These are phyloP conservation scores for Sugiyamaella pinicola DNA, from an alignment of 1,139 yeast genomes.

Conservation along the genomic window DNA sequence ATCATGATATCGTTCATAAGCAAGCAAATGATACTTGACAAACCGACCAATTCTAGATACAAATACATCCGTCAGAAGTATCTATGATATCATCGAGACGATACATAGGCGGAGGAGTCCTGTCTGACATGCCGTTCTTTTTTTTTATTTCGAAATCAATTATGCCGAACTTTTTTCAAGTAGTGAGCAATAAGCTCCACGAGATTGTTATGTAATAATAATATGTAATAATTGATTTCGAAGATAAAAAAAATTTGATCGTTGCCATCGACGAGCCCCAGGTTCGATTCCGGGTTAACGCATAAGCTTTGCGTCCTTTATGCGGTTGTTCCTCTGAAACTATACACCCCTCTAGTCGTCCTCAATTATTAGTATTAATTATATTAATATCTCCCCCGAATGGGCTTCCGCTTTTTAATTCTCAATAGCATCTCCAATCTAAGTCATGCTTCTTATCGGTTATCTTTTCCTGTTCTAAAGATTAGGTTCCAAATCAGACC, in stretches of 20 bases:
- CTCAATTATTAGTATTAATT: no score
- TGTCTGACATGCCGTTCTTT: no score
- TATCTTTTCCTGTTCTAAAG: no score
- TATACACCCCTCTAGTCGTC: no score
- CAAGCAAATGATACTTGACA: not conserved
- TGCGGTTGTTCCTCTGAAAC: no score
- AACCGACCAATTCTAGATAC: not conserved
- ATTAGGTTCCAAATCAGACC: no score
- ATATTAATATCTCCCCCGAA: no score
- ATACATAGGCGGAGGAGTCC: not conserved
- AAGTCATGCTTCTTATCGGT: no score
- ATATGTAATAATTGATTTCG: not conserved
- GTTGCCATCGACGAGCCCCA: constrained; percentile 12
- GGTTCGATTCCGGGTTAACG: constrained; percentile 11
- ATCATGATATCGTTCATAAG: not conserved
- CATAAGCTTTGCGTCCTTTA: no score
- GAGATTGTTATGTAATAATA: not conserved
- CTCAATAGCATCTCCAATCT: no score
- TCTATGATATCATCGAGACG: not conserved
- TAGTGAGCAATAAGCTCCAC: not conserved
- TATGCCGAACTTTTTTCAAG: not conserved
- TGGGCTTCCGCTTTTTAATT: no score
- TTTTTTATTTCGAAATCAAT: no score
- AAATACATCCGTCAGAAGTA: not conserved
- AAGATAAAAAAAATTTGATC: not conserved